These are phyloP conservation scores for Lablab purpureus DNA, from an alignment of 306 rosid genomes.

Conservation along the genomic window DNA sequence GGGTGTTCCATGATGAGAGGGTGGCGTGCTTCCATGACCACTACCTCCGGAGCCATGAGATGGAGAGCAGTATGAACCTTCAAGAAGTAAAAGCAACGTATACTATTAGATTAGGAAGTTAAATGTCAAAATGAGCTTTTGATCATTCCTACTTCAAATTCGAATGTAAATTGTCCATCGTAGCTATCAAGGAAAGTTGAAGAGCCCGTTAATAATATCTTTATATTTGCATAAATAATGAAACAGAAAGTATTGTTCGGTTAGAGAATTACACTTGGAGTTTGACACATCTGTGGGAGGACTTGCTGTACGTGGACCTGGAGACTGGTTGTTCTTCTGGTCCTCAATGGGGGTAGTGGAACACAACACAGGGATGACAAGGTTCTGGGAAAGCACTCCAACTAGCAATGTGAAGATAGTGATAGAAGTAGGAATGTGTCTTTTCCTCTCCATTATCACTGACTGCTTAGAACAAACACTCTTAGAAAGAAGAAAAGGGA, in stretches of 20 bases:
- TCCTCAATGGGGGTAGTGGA: slow-evolving; percentile 56
- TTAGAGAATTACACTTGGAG: slow-evolving; percentile 51
- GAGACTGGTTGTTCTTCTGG: slow-evolving; percentile 68
- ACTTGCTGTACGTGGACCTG: slow-evolving; percentile 60
- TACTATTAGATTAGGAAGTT: slow-evolving; percentile 12
- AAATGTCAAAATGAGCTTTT: slow-evolving; percentile 21
- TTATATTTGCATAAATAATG: slow-evolving; percentile 21
- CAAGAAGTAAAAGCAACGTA: slow-evolving; percentile 39
- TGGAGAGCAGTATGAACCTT: slow-evolving; percentile 59
- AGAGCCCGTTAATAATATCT: background rate
- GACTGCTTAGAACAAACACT: slow-evolving; percentile 38
- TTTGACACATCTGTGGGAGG: slow-evolving; percentile 61
- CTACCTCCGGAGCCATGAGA: slow-evolving; percentile 58
- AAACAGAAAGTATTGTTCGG: slow-evolving; percentile 18
- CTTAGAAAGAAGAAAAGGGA: slow-evolving; percentile 18
- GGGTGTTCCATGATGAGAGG: slow-evolving; percentile 25
- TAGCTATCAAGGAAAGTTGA: slow-evolving; percentile 40
- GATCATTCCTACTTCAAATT: slow-evolving; percentile 28
- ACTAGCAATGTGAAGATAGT: slow-evolving; percentile 59
- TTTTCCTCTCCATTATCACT: slow-evolving; percentile 57
- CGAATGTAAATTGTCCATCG: slow-evolving; percentile 29
- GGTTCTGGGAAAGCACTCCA: slow-evolving; percentile 71
- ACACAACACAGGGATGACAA: slow-evolving; percentile 62
- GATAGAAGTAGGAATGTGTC: slow-evolving; percentile 54
- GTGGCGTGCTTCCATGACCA: slow-evolving; percentile 51